Evolutionary conservation across 169 alveolate species (phyloP), one percentile per base, ranked within the genome.

Genomic region (Babesia divergens): DNA sequence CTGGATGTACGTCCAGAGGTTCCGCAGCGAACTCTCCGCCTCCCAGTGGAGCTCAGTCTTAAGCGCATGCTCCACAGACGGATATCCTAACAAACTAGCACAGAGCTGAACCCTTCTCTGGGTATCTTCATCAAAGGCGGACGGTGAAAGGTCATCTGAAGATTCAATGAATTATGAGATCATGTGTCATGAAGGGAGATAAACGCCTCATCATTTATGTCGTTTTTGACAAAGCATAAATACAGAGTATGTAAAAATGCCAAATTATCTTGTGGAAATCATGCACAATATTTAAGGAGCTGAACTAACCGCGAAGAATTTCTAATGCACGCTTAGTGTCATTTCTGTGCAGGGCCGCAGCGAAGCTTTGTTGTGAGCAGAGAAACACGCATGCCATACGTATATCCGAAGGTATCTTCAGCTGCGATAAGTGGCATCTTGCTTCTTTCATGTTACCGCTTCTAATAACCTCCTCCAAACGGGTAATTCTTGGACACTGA

Each of bases 311-410:
- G 35, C 91, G 53, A 37, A 88, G 47, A 43, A 86, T 67, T 40
- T 74, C 58, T 31, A 88, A 53, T 14, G 93, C 90, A 49, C 82
- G 84, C 35, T 74, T 84, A 22, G 66, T 29, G 47, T 83, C 74
- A 0, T 74, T 65, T 38, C 62, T 40, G 67, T 88, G 60, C 37
- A 88, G 58, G 16, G 86, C 65, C 32, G 59, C 86, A 44, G 83
- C 81, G 69, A 79, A 88, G 37, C 82, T 74, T 42, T 88, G 91
- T 46, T 88, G 89, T 74, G 86, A 83, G 29, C 66, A 51, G 66
- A 88, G 54, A 68, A 88, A 88, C 3, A 51, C 20, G 52, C 84
- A 83, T 13, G 93, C 93, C 59, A 70, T 74, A 13, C 55, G 54
- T 20, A 88, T 50, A 7, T 74, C 82, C 34, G 65, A 49, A 28